Evolutionary conservation across 2,329 filamentous ascomycete species (phyloP), one percentile per base, ranked within the genome.

Genomic region (Fusarium nelsonii): DNA sequence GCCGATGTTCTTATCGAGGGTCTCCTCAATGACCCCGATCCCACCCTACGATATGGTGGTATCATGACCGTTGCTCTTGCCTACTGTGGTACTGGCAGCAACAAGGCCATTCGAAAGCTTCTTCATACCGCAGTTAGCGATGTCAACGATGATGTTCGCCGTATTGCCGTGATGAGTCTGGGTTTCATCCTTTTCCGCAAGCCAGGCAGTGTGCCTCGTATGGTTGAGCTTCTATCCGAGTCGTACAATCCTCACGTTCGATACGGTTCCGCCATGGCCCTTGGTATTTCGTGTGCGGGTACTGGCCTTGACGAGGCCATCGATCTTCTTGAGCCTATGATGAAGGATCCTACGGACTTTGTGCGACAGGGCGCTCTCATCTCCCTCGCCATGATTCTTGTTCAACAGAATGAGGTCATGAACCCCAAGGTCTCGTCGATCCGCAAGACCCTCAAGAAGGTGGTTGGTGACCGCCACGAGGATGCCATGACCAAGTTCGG

Each of bases 401-500:
- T 97, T n/a, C 96, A 99, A 82, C 96, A 98, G 79, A 99, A 98
- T 75, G 96, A 99, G 81, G 91, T 91, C 30, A 97, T 97, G 93
- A 99, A 98, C 81, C 94, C 96, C 74, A 97, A 98, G 84, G 95
- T 97, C 48, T 89, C 90, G 23, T 88, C 90, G 2, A 94, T 98
- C 71, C 91, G 96, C 74, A 97, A 97, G 84, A 94, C 92, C 4
- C 88, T 99, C 65, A 91, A 93, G 83, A 98, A 97, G 85, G 93
- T 97, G 59, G 90, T 98, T 26, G 90, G 92, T 39, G 96, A 99
- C 79, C 91, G 96, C 53, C 96, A 99, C 74, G 96, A 99, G 80
- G 96, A 99, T 83, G 96, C 96, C 63, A 98, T 99, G 95, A 97
- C 96, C 77, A 99, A 99, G 80, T 99, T 99, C 71, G 96, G 96